phyloP scores from a whole-genome alignment of 2,329 filamentous ascomycete genomes.

The Bipolaris oryzae region DNA sequence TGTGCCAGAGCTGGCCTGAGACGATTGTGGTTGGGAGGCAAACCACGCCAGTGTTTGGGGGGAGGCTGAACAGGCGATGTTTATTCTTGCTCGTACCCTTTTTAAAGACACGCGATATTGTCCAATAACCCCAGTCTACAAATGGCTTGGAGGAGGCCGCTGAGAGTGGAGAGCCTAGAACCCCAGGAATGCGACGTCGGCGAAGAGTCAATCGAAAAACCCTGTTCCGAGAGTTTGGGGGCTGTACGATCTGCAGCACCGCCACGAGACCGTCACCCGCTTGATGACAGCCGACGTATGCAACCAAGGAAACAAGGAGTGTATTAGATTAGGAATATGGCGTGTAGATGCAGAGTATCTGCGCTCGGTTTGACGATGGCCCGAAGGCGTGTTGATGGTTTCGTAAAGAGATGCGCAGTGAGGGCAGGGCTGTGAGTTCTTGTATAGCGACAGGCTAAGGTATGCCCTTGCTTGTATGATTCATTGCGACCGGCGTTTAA shows the following conservation, averaged over 20 bases:
- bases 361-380: conserved; percentile 5
- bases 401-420: conserved; percentile 1
- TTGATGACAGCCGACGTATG: conserved; percentile 10
- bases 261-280: conserved; percentile 19
- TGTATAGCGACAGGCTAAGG: conserved; percentile 1
- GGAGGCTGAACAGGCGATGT: neutral
- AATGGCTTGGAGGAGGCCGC: conserved; percentile 5
- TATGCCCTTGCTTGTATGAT: neutral
- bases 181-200: conserved; percentile 8
- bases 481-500: conserved; percentile 4
- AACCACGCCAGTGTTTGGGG: neutral
- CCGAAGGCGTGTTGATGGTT: neutral
- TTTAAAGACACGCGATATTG: neutral
- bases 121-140: neutral
- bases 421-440: neutral
- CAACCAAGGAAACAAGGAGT: conserved; percentile 3
- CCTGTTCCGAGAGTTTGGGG: conserved; percentile 10
- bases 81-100: conserved; percentile 4
- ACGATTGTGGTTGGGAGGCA: neutral
- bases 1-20: neutral
- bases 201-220: conserved; percentile 3
- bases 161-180: conserved; percentile 5
- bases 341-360: conserved; percentile 5
- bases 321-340: neutral
- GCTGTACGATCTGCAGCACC: conserved; percentile 20